Evolutionary conservation across 2,329 filamentous ascomycete genomes (phyloP).

Genomic region (Colletotrichum magnum): DNA sequence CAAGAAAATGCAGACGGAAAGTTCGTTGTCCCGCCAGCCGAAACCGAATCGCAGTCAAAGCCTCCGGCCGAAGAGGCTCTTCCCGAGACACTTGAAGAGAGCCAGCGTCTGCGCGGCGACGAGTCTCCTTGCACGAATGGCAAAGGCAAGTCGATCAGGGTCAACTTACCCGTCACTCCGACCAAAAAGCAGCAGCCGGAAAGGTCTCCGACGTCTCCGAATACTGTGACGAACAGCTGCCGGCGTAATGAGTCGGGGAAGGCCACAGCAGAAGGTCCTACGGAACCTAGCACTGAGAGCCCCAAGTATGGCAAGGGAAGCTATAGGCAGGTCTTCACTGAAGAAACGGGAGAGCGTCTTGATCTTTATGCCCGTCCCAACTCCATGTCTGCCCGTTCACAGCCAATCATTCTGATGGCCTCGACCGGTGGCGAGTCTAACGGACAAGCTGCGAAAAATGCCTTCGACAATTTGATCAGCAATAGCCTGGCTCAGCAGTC

Average conservation of each 20-base stretch:
- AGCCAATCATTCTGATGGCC: no score
- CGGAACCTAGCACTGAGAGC: not conserved
- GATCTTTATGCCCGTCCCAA: not conserved
- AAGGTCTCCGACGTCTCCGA: not conserved
- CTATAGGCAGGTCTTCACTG: constrained; percentile 16
- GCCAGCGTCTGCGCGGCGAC: not conserved
- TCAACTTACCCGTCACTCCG: constrained; percentile 31
- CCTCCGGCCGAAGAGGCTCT: constrained; percentile 48
- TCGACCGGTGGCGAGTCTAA: no score
- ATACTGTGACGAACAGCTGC: not conserved
- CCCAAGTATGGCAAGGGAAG: constrained; percentile 3
- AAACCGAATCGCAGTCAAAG: constrained; percentile 46
- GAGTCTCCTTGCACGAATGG: not conserved
- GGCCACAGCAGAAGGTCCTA: not conserved
- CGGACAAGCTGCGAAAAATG: no score
- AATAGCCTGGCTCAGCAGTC: not conserved
- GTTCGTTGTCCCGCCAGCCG: not conserved
- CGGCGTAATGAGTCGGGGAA: not conserved
- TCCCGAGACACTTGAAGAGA: constrained; percentile 15
- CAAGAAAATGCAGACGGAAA: not conserved
- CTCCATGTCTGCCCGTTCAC: not conserved
- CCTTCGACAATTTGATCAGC: not conserved
- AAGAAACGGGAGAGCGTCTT: not conserved
- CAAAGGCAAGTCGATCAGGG: constrained; percentile 7
- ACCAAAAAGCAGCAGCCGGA: constrained; percentile 1